phyloP scores from a whole-genome alignment of 1,139 yeast genomes.

The Arxiozyma slooffiae region DNA sequence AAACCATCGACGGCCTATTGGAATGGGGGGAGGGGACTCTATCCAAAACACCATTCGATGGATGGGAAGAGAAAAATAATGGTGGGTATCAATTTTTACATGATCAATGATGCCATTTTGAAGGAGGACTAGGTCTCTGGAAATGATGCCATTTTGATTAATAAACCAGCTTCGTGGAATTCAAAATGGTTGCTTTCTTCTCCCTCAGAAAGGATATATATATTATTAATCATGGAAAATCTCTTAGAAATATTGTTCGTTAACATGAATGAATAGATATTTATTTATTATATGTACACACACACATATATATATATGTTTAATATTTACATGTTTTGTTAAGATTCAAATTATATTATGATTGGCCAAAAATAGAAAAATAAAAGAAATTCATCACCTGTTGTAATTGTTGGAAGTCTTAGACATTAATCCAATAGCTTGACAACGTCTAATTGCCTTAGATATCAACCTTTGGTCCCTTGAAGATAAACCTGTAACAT shows the following conservation, averaged over 20 bases:
- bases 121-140: constrained; percentile 41
- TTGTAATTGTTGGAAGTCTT: constrained; percentile 39
- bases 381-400: no score
- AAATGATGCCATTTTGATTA: constrained; percentile 68
- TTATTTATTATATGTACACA: background rate
- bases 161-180: constrained; percentile 81
- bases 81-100: constrained; percentile 94
- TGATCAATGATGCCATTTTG: constrained; percentile 50
- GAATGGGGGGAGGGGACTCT: constrained; percentile 49
- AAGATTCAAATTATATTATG: no score
- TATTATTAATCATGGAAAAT: no score
- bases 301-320: background rate
- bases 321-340: constrained; percentile 2
- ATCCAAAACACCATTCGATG: constrained; percentile 66
- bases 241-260: background rate
- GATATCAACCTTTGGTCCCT: constrained; percentile 56
- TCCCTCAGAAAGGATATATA: background rate
- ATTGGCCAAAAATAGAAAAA: no score
- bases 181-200: constrained; percentile 24
- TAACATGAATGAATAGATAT: background rate
- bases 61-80: constrained; percentile 77
- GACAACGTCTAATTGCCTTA: constrained; percentile 59
- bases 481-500: constrained; percentile 54
- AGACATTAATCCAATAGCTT: constrained; percentile 58
- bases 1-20: constrained; percentile 26